Evolutionary conservation across 495 filamentous ascomycete genomes (phyloP).

Genomic region (Aspergillus saccharolyticus): DNA sequence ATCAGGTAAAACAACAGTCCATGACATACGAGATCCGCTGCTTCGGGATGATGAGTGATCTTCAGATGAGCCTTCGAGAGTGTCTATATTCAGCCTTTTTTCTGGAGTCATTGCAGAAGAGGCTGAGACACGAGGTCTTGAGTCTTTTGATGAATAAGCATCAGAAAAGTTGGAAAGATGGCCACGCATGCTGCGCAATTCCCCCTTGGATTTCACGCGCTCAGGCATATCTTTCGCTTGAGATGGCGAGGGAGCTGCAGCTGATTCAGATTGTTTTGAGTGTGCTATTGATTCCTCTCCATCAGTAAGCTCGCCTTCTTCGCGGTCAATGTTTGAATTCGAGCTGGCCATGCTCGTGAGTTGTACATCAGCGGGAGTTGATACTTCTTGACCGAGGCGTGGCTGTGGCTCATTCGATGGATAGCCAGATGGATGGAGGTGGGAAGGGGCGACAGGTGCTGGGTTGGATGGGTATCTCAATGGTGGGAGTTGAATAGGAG

Average conservation of each 20-base stretch:
- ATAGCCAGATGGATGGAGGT: conserved; percentile 7
- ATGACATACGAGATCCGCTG: conserved; percentile 36
- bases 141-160: neutral
- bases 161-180: neutral
- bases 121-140: neutral
- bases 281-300: conserved; percentile 45
- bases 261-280: conserved; percentile 3
- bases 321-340: conserved; percentile 33
- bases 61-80: conserved; percentile 27
- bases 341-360: conserved; percentile 1
- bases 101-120: neutral
- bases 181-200: neutral
- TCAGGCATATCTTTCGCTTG: neutral
- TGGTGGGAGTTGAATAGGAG: conserved; percentile 24
- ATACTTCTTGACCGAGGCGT: neutral
- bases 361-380: conserved; percentile 8
- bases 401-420: conserved; percentile 9
- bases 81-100: conserved; percentile 21
- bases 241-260: neutral
- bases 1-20: neutral
- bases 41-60: conserved; percentile 24
- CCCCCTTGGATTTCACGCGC: neutral
- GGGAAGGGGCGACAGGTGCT: conserved; percentile 16
- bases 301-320: conserved; percentile 75
- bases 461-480: conserved; percentile 23